A percentile compares a stretch with the other conserved stretches of the same genome.
Conservation (phyloP, 108 stramenopile genomes). For the Fragilaria radians region DNA sequence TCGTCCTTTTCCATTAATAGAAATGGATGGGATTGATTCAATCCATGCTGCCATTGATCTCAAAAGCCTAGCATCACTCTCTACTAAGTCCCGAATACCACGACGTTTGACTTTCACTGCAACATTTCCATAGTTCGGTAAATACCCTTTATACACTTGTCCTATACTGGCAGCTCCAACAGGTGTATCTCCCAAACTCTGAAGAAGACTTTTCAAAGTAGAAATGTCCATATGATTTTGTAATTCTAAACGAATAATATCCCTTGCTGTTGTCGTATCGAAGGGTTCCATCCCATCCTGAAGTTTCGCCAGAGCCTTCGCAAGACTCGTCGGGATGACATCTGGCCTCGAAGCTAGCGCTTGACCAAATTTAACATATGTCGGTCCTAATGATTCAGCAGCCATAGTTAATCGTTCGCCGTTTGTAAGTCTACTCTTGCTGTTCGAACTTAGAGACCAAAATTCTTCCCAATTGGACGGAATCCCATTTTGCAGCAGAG, state of each 20-base stretch:
- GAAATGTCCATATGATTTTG: neutral
- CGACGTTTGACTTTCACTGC: conserved; percentile 56
- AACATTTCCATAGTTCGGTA: conserved; percentile 37
- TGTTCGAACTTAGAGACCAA: conserved; percentile 10
- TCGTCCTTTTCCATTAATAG: conserved; percentile 21
- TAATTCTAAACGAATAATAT: conserved; percentile 42
- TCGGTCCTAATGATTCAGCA: conserved; percentile 59
- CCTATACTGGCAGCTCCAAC: conserved; percentile 30
- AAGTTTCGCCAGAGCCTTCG: conserved; percentile 37
- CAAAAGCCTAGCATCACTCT: conserved; percentile 33
- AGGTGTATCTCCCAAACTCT: conserved; percentile 9
- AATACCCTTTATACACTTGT: conserved; percentile 46
- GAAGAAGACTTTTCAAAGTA: conserved; percentile 1
- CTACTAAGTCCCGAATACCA: conserved; percentile 38
- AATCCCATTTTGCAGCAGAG: conserved; percentile 3
- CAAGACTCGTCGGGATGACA: conserved; percentile 51
- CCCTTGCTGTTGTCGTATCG: conserved; percentile 34
- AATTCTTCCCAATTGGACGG: conserved; percentile 7
- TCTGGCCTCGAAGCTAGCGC: conserved; percentile 63
- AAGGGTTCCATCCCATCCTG: conserved; percentile 76
- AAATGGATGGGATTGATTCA: conserved; percentile 21
- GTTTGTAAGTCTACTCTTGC: conserved; percentile 20
- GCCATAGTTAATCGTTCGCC: conserved; percentile 43
- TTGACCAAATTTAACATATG: conserved; percentile 77
- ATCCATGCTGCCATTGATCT: conserved; percentile 33